Evolutionary conservation across 108 stramenopile genomes (phyloP), one percentile per base, ranked within the genome.

Genomic region (Conticribra weissflogii): DNA sequence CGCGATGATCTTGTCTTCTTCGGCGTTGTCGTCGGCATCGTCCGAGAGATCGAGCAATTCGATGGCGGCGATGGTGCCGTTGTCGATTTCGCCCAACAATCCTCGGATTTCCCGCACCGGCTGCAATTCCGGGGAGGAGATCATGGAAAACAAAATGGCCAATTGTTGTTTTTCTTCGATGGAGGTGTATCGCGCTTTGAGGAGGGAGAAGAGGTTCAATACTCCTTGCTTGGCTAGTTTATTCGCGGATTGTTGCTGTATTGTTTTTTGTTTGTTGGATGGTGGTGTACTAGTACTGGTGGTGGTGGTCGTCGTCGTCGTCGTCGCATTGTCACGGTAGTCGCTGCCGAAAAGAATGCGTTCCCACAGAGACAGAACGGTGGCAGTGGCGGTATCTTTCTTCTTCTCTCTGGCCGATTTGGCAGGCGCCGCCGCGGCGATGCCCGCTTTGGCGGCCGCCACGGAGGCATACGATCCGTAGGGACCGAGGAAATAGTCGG

Each of bases 141-240:
- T 86, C 64, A 96, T 73, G 0, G 90, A 89, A 81, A 96, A 96
- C n/a, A 96, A 78, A 57, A 96, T 85, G 45, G 94, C 90, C 55
- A 96, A 85, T 63, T 96, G 94, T 62, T 74, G 75, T 54, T 96
- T 96, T 33, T 80, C 85, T 29, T 85, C 81, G 0, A 65, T 50
- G 24, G 85, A 81, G 22, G 87, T 91, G 61, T 96, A 96, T 27
- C 94, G 83, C 52, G 90, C 90, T 67, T 90, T 86, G 9, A 96
- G 78, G 17, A 96, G 68, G 18, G 91, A 71, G 59, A 89, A 88
- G 17, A 96, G 71, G 61, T 93, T 96, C 36, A 91, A 53, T 8
- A 96, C 69, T 16, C 94, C 94, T 62, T 96, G 84, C 31, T 85
- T 78, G 21, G 84, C 74, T 24, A 71, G 53, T 32, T 50, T 73